These are phyloP conservation scores for Monosporascus ibericus DNA, from an alignment of 2,329 filamentous ascomycete species.

Conservation along the genomic window DNA sequence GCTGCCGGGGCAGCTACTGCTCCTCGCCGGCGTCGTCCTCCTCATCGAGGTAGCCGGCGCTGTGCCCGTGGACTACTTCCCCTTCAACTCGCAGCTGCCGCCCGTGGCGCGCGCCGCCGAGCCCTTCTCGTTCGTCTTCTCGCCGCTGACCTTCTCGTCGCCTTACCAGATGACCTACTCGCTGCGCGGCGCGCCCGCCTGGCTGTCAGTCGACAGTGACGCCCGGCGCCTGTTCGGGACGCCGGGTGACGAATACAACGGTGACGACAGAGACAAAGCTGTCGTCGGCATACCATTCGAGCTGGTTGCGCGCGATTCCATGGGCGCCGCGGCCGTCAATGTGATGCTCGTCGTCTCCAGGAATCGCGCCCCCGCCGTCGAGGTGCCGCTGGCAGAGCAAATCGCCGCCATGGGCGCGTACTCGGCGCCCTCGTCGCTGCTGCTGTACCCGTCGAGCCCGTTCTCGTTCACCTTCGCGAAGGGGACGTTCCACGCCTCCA, in stretches of 20 bases:
- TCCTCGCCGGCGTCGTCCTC: slow-evolving; percentile 24
- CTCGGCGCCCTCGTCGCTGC: slow-evolving; percentile 54
- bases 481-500: slow-evolving; percentile 57
- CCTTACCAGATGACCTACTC: slow-evolving; percentile 56
- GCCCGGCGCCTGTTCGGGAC: slow-evolving; percentile 65
- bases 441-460: slow-evolving; percentile 45
- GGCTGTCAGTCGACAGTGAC: slow-evolving; percentile 65
- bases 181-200: slow-evolving; percentile 58
- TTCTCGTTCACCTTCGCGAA: slow-evolving; percentile 49
- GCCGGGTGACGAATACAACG: slow-evolving; percentile 45
- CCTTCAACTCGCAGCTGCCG: slow-evolving; percentile 79
- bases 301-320: slow-evolving; percentile 63
- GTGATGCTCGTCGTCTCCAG: slow-evolving; percentile 67
- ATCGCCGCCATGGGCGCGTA: slow-evolving; percentile 52
- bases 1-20: background rate
- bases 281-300: slow-evolving; percentile 56
- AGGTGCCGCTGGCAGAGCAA: slow-evolving; percentile 51
- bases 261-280: slow-evolving; percentile 33
- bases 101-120: slow-evolving; percentile 65
- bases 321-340: slow-evolving; percentile 57
- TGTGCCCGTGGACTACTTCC: slow-evolving; percentile 51
- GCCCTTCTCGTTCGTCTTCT: slow-evolving; percentile 66
- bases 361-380: slow-evolving; percentile 45
- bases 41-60: slow-evolving; percentile 24
- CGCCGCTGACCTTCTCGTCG: slow-evolving; percentile 66